These are phyloP conservation scores for Microbotryum saponariae DNA, from an alignment of 1,284 basidiomycete genomes.

Conservation along the genomic window DNA sequence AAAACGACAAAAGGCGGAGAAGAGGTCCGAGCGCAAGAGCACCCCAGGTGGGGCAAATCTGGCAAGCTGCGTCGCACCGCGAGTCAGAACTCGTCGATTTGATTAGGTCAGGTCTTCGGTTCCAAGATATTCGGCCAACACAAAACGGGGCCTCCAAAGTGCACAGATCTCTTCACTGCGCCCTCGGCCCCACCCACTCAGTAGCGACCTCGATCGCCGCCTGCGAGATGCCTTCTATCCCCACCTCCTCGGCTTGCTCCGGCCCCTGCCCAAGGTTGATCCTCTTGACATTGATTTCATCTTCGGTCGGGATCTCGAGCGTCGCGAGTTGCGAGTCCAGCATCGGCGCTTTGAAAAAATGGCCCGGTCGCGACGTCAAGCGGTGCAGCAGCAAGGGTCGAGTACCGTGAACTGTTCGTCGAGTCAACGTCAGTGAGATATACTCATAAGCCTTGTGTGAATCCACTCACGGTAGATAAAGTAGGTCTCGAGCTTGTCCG, in stretches of 20 bases:
- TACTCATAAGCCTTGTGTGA: background rate
- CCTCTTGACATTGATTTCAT: constrained; percentile 17
- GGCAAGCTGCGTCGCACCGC: no score
- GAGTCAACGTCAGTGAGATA: background rate
- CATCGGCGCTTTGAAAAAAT: constrained; percentile 87
- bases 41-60: background rate
- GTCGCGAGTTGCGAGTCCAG: constrained; percentile 73
- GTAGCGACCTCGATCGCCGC: constrained; percentile 4
- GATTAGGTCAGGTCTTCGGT: no score
- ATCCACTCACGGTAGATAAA: constrained; percentile 59
- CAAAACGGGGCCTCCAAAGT: no score
- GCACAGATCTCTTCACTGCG: no score
- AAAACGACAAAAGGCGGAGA: no score
- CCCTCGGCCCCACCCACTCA: background rate
- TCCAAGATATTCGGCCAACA: no score
- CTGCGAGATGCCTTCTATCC: constrained; percentile 13
- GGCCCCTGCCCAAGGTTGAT: constrained; percentile 21
- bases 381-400: constrained; percentile 57
- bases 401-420: constrained; percentile 52
- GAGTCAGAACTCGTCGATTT: background rate
- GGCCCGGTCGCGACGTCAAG: constrained; percentile 63
- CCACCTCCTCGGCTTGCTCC: constrained; percentile 19
- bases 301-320: constrained; percentile 49
- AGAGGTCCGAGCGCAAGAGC: background rate
- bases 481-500: constrained; percentile 52